Evolutionary conservation across 352 stramenopile genomes (phyloP).

Genomic region (Phytophthora foliorum): DNA sequence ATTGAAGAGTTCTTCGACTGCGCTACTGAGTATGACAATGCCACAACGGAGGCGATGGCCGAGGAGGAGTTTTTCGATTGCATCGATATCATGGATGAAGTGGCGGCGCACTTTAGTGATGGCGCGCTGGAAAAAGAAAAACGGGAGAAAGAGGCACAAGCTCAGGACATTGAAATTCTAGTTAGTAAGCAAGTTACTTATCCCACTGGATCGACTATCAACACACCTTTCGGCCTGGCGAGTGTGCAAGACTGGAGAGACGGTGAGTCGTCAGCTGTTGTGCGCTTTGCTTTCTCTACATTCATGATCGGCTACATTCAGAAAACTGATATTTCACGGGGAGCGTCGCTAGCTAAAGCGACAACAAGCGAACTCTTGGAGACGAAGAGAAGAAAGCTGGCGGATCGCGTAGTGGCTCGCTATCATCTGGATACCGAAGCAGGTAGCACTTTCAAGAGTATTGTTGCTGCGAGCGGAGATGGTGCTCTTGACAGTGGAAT

Average conservation of each 20-base stretch:
- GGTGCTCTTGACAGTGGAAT: slow-evolving; percentile 86
- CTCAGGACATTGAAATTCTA: slow-evolving; percentile 6
- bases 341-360: slow-evolving; percentile 61
- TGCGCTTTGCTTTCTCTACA: slow-evolving; percentile 50
- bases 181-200: slow-evolving; percentile 36
- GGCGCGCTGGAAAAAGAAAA: slow-evolving; percentile 31
- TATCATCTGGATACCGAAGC: slow-evolving; percentile 56
- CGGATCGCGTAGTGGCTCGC: slow-evolving; percentile 67
- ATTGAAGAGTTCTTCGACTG: slow-evolving; percentile 92
- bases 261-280: slow-evolving; percentile 42
- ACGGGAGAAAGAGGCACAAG: slow-evolving; percentile 14
- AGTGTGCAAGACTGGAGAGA: slow-evolving; percentile 63
- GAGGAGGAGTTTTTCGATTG: slow-evolving; percentile 92
- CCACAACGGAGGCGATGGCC: slow-evolving; percentile 64
- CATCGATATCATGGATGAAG: slow-evolving; percentile 68
- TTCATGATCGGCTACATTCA: slow-evolving; percentile 74
- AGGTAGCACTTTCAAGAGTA: slow-evolving; percentile 49
- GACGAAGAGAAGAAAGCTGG: slow-evolving; percentile 58
- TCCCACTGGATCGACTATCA: slow-evolving; percentile 64
- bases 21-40: slow-evolving; percentile 63
- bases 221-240: slow-evolving; percentile 76
- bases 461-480: slow-evolving; percentile 74
- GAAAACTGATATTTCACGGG: slow-evolving; percentile 62
- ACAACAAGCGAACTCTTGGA: slow-evolving; percentile 55
- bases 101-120: slow-evolving; percentile 56